phyloP scores from a whole-genome alignment of 805 yeast species.

The Scheffersomyces lignosus region DNA sequence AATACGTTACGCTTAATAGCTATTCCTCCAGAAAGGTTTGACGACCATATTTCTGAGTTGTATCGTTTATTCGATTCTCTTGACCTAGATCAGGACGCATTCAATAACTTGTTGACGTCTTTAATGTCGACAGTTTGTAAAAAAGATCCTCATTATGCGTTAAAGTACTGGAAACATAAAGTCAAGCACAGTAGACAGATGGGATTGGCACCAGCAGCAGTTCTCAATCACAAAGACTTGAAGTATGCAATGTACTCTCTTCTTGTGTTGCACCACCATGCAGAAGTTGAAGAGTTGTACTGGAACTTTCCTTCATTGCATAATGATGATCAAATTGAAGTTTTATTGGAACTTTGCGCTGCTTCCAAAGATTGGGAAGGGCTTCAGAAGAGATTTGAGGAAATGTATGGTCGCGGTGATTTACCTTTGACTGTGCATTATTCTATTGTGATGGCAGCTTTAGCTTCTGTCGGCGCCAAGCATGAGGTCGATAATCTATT shows the following conservation, averaged over 20 bases:
- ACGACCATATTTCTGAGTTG: constrained; percentile 11
- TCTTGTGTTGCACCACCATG: constrained; percentile 17
- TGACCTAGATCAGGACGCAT: constrained; percentile 2
- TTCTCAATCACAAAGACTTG: constrained; percentile 22
- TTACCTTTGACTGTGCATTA: constrained; percentile 58
- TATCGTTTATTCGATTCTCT: constrained; percentile 2
- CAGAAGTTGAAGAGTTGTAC: constrained; percentile 30
- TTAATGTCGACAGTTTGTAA: constrained; percentile 12
- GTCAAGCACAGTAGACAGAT: constrained; percentile 4
- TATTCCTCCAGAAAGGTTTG: constrained; percentile 9
- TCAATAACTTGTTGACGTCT: constrained; percentile 16
- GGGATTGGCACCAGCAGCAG: neutral
- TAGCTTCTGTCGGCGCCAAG: constrained; percentile 51
- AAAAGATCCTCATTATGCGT: constrained; percentile 14
- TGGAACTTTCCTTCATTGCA: constrained; percentile 41
- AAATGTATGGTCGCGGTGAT: constrained; percentile 52
- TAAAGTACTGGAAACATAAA: constrained; percentile 24
- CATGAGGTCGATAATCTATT: constrained; percentile 51
- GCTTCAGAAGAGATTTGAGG: constrained; percentile 58
- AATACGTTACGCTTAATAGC: constrained; percentile 19
- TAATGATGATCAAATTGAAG: constrained; percentile 47
- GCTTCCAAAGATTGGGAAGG: constrained; percentile 50
- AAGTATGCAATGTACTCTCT: constrained; percentile 31
- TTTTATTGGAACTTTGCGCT: constrained; percentile 48
- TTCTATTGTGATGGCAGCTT: constrained; percentile 57